Evolutionary conservation across 192 early-diverging fungal genomes (phyloP).

Genomic region (Coemansia sp.): DNA sequence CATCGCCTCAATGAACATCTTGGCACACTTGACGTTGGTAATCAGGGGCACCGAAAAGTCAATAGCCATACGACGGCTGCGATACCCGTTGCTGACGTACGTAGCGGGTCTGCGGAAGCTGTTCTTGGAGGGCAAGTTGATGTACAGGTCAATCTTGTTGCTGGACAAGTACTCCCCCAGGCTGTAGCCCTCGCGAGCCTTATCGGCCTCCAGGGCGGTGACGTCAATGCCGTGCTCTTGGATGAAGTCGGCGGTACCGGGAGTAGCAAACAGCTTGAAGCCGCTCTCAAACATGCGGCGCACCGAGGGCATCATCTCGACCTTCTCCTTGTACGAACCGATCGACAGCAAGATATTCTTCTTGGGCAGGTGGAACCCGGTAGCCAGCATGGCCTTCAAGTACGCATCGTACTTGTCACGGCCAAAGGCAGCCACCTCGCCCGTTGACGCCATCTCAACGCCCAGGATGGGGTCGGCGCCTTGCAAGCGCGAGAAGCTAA

Average conservation of each 20-base stretch:
- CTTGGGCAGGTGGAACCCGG: slow-evolving; percentile 87
- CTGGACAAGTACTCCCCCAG: slow-evolving; percentile 93
- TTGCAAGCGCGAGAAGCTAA: slow-evolving; percentile 90
- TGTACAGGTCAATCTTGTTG: slow-evolving; percentile 97
- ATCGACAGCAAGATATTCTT: slow-evolving; percentile 97
- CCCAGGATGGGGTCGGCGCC: slow-evolving; percentile 98
- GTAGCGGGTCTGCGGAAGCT: slow-evolving; percentile 91
- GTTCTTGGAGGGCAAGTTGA: slow-evolving; percentile 98
- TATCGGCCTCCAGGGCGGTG: slow-evolving; percentile 80
- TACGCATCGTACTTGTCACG: slow-evolving; percentile 98
- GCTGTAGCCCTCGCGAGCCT: slow-evolving; percentile 78
- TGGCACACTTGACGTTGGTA: slow-evolving; percentile 99
- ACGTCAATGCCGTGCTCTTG: slow-evolving; percentile 91
- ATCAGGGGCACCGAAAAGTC: slow-evolving; percentile 96
- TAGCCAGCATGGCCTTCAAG: slow-evolving; percentile 90
- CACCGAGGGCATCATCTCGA: slow-evolving; percentile 91
- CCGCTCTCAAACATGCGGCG: slow-evolving; percentile 78
- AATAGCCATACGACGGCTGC: slow-evolving; percentile 94
- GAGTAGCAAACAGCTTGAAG: slow-evolving; percentile 91
- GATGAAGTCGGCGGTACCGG: slow-evolving; percentile 96
- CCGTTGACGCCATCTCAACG: slow-evolving; percentile 99
- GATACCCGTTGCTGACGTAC: slow-evolving; percentile 94
- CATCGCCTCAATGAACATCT: slow-evolving; percentile 95
- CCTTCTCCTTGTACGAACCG: slow-evolving; percentile 98
- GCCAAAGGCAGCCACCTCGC: slow-evolving; percentile 98